phyloP scores from a whole-genome alignment of 2,329 filamentous ascomycete species.

The Aspergillus japonicus region DNA sequence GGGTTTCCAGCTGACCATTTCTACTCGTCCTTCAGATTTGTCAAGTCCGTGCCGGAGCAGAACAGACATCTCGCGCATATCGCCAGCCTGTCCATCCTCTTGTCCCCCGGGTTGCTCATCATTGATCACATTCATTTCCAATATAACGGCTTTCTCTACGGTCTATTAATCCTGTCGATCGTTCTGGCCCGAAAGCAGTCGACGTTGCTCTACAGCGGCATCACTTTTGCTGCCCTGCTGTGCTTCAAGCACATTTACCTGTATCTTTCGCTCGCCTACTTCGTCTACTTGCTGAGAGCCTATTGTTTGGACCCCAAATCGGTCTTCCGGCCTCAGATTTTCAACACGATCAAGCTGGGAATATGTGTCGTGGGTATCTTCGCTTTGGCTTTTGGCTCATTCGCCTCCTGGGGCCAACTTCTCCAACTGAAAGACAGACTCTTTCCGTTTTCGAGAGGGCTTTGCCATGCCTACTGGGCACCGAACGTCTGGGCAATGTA shows the following conservation, averaged over 20 bases:
- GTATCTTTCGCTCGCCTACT: conserved; percentile 93
- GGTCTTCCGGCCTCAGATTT: conserved; percentile 70
- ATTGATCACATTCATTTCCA: conserved; percentile 99
- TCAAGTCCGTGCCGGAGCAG: conserved; percentile 65
- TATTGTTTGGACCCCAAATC: conserved; percentile 83
- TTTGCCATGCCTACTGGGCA: conserved; percentile 98
- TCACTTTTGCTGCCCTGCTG: conserved; percentile 78
- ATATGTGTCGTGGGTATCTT: conserved; percentile 69
- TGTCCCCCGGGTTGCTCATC: conserved; percentile 90
- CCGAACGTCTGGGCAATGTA: conserved; percentile 97
- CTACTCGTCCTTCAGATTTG: conserved; percentile 60
- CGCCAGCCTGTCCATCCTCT: conserved; percentile 80
- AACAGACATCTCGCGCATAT: conserved; percentile 79
- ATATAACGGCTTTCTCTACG: conserved; percentile 97
- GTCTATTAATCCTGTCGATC: conserved; percentile 80
- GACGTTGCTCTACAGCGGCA: conserved; percentile 72
- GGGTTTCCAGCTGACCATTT: conserved; percentile 20
- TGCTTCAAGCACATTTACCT: conserved; percentile 99
- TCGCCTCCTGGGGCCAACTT: conserved; percentile 76
- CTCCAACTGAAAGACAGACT: conserved; percentile 78
- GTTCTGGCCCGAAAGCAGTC: conserved; percentile 75
- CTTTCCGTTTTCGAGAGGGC: conserved; percentile 88
- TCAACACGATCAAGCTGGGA: conserved; percentile 82
- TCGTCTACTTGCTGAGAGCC: conserved; percentile 82
- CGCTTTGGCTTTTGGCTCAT: conserved; percentile 83